phyloP scores from a whole-genome alignment of 495 filamentous ascomycete species.

The Annulohypoxylon bovei region DNA sequence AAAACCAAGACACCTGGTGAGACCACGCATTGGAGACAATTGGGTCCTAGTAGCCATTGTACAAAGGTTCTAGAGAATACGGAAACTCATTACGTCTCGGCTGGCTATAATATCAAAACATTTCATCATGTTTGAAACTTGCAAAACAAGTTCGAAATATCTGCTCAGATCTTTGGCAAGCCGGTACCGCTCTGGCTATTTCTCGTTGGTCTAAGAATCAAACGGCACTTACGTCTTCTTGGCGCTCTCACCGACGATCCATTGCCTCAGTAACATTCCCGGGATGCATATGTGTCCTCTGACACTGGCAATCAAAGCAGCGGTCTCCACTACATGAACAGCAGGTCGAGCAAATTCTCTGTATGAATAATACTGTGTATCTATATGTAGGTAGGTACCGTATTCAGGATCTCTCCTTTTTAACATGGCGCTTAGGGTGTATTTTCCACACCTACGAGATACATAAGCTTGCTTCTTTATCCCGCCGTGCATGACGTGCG shows the following conservation, averaged over 20 bases:
- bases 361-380: neutral
- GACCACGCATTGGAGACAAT: neutral
- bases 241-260: neutral
- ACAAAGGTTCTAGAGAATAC: neutral
- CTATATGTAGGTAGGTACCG: neutral
- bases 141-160: neutral
- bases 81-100: neutral
- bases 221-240: neutral
- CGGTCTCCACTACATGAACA: neutral
- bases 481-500: neutral
- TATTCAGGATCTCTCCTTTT: neutral
- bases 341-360: neutral
- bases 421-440: neutral
- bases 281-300: neutral
- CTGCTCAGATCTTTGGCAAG: neutral
- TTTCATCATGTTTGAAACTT: neutral
- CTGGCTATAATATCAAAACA: neutral
- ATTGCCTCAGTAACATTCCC: neutral
- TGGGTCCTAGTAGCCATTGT: neutral
- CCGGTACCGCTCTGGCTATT: neutral
- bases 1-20: neutral
- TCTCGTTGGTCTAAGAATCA: neutral
- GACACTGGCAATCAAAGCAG: conserved; percentile 6
- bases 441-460: neutral
- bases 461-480: neutral